Conservation (phyloP, 306 rosid species). For the Trifolium fragiferum region DNA sequence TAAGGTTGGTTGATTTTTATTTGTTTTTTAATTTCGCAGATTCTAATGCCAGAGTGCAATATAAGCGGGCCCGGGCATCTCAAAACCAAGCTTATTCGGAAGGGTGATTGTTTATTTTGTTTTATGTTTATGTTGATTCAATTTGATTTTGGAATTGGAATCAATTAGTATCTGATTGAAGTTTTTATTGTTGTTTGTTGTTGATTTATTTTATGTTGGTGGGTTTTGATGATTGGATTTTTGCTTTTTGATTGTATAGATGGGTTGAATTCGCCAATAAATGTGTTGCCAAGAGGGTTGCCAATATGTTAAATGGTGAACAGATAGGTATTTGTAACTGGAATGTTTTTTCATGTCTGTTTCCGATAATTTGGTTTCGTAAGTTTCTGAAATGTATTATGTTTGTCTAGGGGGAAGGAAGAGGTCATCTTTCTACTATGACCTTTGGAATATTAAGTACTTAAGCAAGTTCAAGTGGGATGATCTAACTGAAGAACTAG, state of each 20-base stretch:
- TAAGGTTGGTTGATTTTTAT: not conserved
- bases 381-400: constrained; percentile 25
- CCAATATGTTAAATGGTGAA: constrained; percentile 86
- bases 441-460: constrained; percentile 96
- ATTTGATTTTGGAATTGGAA: constrained; percentile 28
- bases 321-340: constrained; percentile 64
- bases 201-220: not conserved
- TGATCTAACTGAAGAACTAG: constrained; percentile 83
- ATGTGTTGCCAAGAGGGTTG: constrained; percentile 80
- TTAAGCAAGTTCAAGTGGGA: constrained; percentile 97
- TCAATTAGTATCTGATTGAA: constrained; percentile 32
- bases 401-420: constrained; percentile 78
- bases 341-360: not conserved
- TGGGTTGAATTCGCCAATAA: constrained; percentile 89
- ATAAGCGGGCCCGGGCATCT: constrained; percentile 57
- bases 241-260: constrained; percentile 51
- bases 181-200: not conserved
- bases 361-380: constrained; percentile 16
- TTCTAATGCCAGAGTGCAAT: constrained; percentile 47
- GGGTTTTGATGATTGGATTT: constrained; percentile 26
- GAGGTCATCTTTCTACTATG: constrained; percentile 79
- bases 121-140: not conserved
- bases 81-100: constrained; percentile 62
- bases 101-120: constrained; percentile 56
- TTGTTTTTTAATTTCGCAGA: constrained; percentile 41